Evolutionary conservation across 345 rosid genomes (phyloP), one percentile per base, ranked within the genome.

Genomic region (Geranium rotundifolium): DNA sequence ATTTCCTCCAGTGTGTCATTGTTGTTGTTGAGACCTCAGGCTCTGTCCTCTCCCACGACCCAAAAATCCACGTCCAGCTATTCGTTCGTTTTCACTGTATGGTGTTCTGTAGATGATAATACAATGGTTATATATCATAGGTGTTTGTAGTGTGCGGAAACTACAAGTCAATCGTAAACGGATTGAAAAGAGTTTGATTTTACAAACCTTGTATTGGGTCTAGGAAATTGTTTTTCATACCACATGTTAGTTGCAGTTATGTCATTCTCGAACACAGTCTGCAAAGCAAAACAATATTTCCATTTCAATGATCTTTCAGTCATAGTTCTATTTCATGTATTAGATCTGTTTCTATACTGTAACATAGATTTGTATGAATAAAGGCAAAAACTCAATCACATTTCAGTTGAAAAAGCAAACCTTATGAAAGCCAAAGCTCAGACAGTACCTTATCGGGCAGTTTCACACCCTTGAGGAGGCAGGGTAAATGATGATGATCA

Each of bases 181-280:
- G 37, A 31, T 23, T 23, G 27, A 23, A 23, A 23, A 57, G 30
- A 3, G 7, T 37, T 20, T 41, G 57, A 19, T 19, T 50, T 23
- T 16, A 50, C 34, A 41, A 4, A 63, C 73, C 61, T 49, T 17
- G 8, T 19, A 37, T 17, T 46, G 6, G 54, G 59, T 19, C 60
- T 57, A 58, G 16, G 3, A 2, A 54, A 62, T 13, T 1, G 58
- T 55, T 54, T 41, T 16, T 70, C 69, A 66, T 74, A 71, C 74
- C 72, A 70, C 0, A 70, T 65, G 0, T 0, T 7, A 1, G 66
- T 63, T 3, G 54, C 49, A 18, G 19, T 52, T 3, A 70, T 70
- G 52, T 66, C 72, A 19, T 0, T 23, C 58, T 27, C 73, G 13
- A 34, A 69, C n/a, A 69, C 54, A 0, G 60, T 23, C 77, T 73